Conservation (phyloP, 2,329 filamentous ascomycete species). For the Xylariaceae sp. region DNA sequence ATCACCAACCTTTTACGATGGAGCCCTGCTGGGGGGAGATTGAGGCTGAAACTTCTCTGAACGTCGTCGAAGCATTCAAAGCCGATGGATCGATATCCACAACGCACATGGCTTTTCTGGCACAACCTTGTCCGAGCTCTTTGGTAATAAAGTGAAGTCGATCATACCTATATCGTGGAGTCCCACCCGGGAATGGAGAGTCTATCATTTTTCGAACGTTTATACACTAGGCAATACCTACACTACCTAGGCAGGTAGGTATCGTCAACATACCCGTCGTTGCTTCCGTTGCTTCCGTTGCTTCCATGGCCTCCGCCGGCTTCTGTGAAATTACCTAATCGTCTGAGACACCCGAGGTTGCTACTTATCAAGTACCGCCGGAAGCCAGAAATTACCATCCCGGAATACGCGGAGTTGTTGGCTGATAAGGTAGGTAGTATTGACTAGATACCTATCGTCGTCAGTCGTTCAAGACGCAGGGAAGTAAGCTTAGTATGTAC, state of each 20-base stretch:
- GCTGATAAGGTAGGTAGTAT: too few relatives aligned
- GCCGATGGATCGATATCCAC: constrained; percentile 18
- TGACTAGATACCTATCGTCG: background rate
- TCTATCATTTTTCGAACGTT: too few relatives aligned
- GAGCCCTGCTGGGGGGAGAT: constrained; percentile 10
- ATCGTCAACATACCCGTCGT: too few relatives aligned
- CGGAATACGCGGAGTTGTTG: too few relatives aligned
- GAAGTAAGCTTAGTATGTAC: background rate
- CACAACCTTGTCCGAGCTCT: constrained; percentile 2
- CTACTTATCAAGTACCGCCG: too few relatives aligned
- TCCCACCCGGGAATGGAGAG: background rate
- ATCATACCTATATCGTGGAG: background rate
- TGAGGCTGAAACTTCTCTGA: constrained; percentile 25
- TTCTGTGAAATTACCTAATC: too few relatives aligned
- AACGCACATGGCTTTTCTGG: constrained; percentile 22
- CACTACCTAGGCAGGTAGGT: too few relatives aligned
- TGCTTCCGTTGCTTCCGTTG: too few relatives aligned
- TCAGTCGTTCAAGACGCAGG: background rate
- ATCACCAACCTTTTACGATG: constrained; percentile 22
- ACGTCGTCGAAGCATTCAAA: constrained; percentile 17
- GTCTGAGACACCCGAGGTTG: too few relatives aligned
- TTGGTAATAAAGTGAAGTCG: background rate
- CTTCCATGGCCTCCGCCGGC: too few relatives aligned
- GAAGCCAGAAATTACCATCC: too few relatives aligned
- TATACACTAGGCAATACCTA: too few relatives aligned